phyloP scores from a whole-genome alignment of 495 filamentous ascomycete genomes.

The Lichenothelia convexa region DNA sequence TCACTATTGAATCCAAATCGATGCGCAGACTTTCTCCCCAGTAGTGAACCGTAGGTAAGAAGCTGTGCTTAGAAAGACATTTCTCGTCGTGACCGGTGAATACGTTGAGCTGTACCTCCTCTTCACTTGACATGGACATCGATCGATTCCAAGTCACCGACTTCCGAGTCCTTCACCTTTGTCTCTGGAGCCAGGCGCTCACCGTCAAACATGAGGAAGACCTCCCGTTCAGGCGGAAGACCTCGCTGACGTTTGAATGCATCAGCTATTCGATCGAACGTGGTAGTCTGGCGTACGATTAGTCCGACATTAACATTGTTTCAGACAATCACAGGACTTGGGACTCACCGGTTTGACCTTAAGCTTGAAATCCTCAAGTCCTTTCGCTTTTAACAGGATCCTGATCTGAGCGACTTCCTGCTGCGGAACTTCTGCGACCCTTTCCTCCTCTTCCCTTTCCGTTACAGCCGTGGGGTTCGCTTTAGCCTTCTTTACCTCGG shows the following conservation, averaged over 20 bases:
- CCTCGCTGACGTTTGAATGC: slow-evolving; percentile 31
- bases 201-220: slow-evolving; percentile 65
- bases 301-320: not conserved
- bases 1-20: no score
- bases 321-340: not conserved
- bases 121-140: slow-evolving; percentile 53
- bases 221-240: slow-evolving; percentile 27
- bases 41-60: no score
- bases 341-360: slow-evolving; percentile 33
- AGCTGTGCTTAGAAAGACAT: no score
- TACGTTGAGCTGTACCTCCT: no score
- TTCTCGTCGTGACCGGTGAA: no score
- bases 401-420: slow-evolving; percentile 24
- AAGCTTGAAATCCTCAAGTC: slow-evolving; percentile 35
- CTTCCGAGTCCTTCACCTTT: slow-evolving; percentile 48
- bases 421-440: slow-evolving; percentile 11
- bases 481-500: slow-evolving; percentile 20
- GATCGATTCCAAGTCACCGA: slow-evolving; percentile 59
- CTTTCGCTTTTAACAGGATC: slow-evolving; percentile 41
- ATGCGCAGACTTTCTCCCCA: no score
- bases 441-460: slow-evolving; percentile 17
- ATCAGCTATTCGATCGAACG: slow-evolving; percentile 33
- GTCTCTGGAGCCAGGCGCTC: slow-evolving; percentile 46
- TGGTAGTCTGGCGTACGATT: slow-evolving; percentile 25
- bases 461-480: slow-evolving; percentile 5